Conservation (phyloP, 495 filamentous ascomycete species). For the Aspergillus nidulans region DNA sequence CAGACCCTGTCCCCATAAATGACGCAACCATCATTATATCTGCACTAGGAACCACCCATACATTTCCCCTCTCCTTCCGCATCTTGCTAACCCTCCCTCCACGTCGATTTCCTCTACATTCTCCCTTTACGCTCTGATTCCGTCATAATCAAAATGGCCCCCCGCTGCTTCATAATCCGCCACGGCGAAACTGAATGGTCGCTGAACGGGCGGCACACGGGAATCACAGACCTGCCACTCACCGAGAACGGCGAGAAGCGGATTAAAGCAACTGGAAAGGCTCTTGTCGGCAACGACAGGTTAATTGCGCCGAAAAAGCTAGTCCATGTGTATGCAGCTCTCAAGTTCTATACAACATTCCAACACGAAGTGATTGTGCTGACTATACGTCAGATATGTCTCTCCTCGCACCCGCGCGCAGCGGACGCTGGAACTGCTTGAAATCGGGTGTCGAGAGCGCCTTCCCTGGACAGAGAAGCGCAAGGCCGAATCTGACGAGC, state of each 20-base stretch:
- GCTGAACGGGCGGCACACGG: slow-evolving; percentile 86
- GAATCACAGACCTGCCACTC: slow-evolving; percentile 77
- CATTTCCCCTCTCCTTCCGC: not conserved
- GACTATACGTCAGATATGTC: slow-evolving; percentile 80
- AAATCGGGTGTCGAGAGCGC: slow-evolving; percentile 49
- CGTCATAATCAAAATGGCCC: slow-evolving; percentile 43
- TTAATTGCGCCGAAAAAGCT: slow-evolving; percentile 82
- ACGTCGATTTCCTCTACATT: no score
- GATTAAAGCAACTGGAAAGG: slow-evolving; percentile 73
- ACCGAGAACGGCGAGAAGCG: slow-evolving; percentile 84
- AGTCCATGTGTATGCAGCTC: slow-evolving; percentile 57
- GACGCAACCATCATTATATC: not conserved
- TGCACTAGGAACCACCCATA: not conserved
- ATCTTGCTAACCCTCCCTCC: not conserved
- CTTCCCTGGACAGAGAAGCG: slow-evolving; percentile 50
- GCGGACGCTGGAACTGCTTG: slow-evolving; percentile 78
- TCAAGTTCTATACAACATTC: not conserved
- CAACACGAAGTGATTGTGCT: no score
- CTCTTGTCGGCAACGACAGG: slow-evolving; percentile 77
- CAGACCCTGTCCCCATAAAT: not conserved
- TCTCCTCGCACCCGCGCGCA: slow-evolving; percentile 84
- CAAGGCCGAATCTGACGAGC: slow-evolving; percentile 33
- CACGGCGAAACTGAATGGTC: slow-evolving; percentile 99
- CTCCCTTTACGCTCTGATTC: not conserved
- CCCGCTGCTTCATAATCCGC: slow-evolving; percentile 86